These are phyloP conservation scores for Mortierella sp. DNA, from an alignment of 371 early-diverging fungal species.

Conservation along the genomic window DNA sequence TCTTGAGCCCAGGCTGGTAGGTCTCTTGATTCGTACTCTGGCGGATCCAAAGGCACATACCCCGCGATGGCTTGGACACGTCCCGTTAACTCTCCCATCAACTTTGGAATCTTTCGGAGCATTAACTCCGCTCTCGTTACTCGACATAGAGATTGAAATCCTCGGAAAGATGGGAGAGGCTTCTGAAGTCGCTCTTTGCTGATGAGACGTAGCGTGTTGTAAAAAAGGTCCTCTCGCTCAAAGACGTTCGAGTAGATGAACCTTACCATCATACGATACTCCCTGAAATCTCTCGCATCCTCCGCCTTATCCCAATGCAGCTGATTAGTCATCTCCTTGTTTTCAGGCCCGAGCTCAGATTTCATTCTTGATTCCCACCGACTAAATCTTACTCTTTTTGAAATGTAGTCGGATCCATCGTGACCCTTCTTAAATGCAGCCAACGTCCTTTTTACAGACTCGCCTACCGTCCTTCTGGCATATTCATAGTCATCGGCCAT, in stretches of 20 bases:
- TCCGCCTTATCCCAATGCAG: slow-evolving; percentile 16
- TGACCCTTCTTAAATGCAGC: neutral
- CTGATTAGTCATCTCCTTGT: slow-evolving; percentile 5
- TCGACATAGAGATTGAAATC: neutral
- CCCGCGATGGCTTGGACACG: slow-evolving; percentile 4
- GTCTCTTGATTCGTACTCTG: slow-evolving; percentile 7
- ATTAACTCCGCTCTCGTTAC: neutral
- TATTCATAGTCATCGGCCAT: too few species aligned
- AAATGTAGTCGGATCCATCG: neutral
- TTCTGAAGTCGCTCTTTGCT: neutral
- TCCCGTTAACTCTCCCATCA: neutral
- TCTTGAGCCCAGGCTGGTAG: slow-evolving; percentile 32
- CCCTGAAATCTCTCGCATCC: neutral
- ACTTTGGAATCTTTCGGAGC: neutral
- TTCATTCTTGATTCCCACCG: neutral
- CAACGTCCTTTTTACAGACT: neutral
- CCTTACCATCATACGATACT: neutral
- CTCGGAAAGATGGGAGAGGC: neutral
- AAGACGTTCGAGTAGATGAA: neutral
- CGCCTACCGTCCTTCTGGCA: neutral
- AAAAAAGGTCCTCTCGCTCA: neutral
- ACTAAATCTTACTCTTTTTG: too few species aligned
- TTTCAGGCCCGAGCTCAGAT: slow-evolving; percentile 2
- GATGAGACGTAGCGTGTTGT: too few species aligned
- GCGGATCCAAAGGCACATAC: slow-evolving; percentile 12